These are phyloP conservation scores for Fabrea salina DNA, from an alignment of 169 alveolate species.

Conservation along the genomic window DNA sequence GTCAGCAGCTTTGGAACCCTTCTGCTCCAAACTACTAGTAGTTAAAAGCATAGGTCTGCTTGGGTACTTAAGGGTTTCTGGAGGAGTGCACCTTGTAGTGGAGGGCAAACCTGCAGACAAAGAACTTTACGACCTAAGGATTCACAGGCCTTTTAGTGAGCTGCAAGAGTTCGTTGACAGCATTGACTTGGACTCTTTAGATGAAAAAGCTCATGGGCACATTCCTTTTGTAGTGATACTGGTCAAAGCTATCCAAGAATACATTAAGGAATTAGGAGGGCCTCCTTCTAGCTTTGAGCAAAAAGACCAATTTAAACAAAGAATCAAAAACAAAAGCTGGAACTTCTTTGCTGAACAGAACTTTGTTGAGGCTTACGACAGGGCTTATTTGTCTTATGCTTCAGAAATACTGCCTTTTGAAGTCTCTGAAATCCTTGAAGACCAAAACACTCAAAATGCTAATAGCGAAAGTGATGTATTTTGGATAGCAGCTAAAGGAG, in stretches of 20 bases:
- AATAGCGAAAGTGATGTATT: slow-evolving; percentile 23
- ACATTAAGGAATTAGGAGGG: slow-evolving; percentile 49
- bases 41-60: slow-evolving; percentile 74
- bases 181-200: slow-evolving; percentile 58
- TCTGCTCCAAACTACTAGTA: slow-evolving; percentile 54
- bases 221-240: slow-evolving; percentile 80
- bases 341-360: slow-evolving; percentile 60
- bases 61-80: slow-evolving; percentile 68
- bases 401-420: slow-evolving; percentile 22
- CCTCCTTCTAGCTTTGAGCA: slow-evolving; percentile 65
- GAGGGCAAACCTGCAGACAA: slow-evolving; percentile 72
- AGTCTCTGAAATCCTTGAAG: slow-evolving; percentile 32
- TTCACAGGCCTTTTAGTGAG: slow-evolving; percentile 73
- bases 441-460: slow-evolving; percentile 16
- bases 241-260: slow-evolving; percentile 54
- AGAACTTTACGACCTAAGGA: slow-evolving; percentile 65
- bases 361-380: slow-evolving; percentile 73
- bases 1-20: slow-evolving; percentile 17
- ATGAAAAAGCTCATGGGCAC: slow-evolving; percentile 65
- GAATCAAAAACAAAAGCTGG: slow-evolving; percentile 50
- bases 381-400: slow-evolving; percentile 50
- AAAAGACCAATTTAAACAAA: slow-evolving; percentile 60
- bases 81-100: slow-evolving; percentile 64
- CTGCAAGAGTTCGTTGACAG: slow-evolving; percentile 57
- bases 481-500: slow-evolving; percentile 58